Conservation (phyloP, 805 yeast genomes). For the Starmerella apis region DNA sequence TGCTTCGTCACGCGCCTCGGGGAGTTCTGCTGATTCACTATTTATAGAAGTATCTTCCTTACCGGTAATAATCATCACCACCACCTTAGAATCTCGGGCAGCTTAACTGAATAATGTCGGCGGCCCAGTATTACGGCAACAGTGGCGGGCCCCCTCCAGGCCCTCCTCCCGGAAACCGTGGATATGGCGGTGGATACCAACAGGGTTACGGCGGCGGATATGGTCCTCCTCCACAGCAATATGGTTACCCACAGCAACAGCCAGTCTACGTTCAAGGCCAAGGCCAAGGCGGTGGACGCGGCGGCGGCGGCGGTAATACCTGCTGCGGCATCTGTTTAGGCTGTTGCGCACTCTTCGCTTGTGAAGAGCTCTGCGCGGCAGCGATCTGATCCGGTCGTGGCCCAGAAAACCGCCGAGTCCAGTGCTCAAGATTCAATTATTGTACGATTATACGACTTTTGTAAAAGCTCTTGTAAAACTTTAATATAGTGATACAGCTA, state of each 20-base stretch:
- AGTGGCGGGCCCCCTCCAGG: slow-evolving; percentile 15
- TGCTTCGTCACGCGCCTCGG: background rate
- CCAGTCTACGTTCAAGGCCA: slow-evolving; percentile 32
- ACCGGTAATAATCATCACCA: background rate
- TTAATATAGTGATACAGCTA: no score
- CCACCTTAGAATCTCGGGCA: background rate
- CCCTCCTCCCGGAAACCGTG: slow-evolving; percentile 13
- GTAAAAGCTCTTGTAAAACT: background rate
- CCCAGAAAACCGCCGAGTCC: no score
- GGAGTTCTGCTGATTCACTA: slow-evolving; percentile 1
- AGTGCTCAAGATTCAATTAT: background rate
- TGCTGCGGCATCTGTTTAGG: slow-evolving; percentile 26
- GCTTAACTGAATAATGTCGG: slow-evolving; percentile 14
- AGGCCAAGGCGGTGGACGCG: slow-evolving; percentile 21
- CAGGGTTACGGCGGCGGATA: slow-evolving; percentile 24
- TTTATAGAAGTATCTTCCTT: background rate
- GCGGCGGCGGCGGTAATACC: slow-evolving; percentile 26
- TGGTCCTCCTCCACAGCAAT: slow-evolving; percentile 25
- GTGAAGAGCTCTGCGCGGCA: slow-evolving; percentile 23
- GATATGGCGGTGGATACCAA: slow-evolving; percentile 25
- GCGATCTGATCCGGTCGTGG: background rate
- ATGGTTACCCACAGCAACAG: slow-evolving; percentile 30
- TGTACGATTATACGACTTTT: slow-evolving; percentile 2
- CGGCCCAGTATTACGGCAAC: slow-evolving; percentile 21
- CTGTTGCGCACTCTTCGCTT: slow-evolving; percentile 24